Percentiles rank a stretch among this genome's conserved stretches.
phyloP scores from a whole-genome alignment of 2,329 filamentous ascomycete species.

The Xylaria sp. region DNA sequence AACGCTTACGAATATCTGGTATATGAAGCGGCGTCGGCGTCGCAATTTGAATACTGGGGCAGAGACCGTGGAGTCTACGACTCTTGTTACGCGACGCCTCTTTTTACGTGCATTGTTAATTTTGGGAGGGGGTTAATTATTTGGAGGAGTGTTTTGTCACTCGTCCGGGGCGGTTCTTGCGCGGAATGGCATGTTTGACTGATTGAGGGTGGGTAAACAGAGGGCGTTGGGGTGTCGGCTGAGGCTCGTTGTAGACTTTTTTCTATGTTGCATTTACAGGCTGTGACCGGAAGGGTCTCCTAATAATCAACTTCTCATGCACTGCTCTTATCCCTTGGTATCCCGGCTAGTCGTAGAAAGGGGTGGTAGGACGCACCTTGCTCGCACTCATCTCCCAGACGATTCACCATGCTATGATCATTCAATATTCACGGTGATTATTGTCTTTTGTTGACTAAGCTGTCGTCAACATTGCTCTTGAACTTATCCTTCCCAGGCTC shows the following conservation, averaged over 20 bases:
- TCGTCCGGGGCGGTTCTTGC: constrained; percentile 1
- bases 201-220: constrained; percentile 4
- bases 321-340: background rate
- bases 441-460: constrained; percentile 49
- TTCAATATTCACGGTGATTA: constrained; percentile 9
- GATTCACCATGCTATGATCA: background rate
- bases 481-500: constrained; percentile 56
- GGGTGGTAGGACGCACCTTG: background rate
- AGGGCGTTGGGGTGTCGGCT: constrained; percentile 20
- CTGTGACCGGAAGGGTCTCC: constrained; percentile 6
- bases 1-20: background rate
- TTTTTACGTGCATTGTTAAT: background rate
- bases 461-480: constrained; percentile 60
- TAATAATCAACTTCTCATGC: background rate
- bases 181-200: background rate
- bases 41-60: background rate
- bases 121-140: background rate
- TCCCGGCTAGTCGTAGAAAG: background rate
- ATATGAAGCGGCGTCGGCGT: background rate
- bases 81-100: background rate
- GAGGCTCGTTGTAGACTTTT: constrained; percentile 17
- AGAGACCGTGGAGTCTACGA: background rate
- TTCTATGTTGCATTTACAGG: constrained; percentile 27
- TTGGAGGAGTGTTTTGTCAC: background rate
- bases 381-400: background rate